Evolutionary conservation across 139 green algal species (phyloP).

Genomic region (Tetradesmus lagerheimii): DNA sequence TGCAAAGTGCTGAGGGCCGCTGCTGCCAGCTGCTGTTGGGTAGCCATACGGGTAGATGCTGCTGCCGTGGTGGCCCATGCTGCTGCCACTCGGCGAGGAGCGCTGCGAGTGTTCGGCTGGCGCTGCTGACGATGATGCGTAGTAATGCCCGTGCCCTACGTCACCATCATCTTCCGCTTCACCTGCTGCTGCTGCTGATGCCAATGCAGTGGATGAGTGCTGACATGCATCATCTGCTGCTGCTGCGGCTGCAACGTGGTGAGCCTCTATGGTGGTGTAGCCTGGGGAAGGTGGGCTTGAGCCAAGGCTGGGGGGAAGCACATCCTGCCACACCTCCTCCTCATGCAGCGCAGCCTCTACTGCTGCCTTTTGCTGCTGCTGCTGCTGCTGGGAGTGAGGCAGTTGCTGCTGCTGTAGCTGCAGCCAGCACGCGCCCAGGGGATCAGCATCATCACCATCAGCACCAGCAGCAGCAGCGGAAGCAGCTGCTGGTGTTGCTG

Average conservation of each 20-base stretch:
- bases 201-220: not conserved
- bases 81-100: not conserved
- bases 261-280: conserved; percentile 5
- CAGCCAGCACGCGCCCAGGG: not conserved
- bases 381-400: not conserved
- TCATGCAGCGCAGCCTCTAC: not conserved
- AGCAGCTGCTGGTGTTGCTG: not conserved
- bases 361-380: not conserved
- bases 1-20: not conserved
- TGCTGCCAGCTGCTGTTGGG: conserved; percentile 3
- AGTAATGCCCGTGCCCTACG: not conserved
- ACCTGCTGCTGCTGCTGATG: not conserved
- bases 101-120: not conserved
- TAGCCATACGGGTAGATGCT: not conserved
- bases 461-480: not conserved
- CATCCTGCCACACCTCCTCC: conserved; percentile 25
- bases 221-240: not conserved
- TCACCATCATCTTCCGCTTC: not conserved
- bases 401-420: not conserved
- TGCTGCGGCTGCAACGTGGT: not conserved
- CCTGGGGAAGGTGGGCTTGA: conserved; percentile 15
- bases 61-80: not conserved
- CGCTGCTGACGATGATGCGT: not conserved
- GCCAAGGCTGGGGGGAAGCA: conserved; percentile 16
- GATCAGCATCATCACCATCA: too few species aligned